Evolutionary conservation across 176 grass and related monocot genomes (phyloP), one percentile per base, ranked within the genome.

Genomic region (Musa schizocarpa): DNA sequence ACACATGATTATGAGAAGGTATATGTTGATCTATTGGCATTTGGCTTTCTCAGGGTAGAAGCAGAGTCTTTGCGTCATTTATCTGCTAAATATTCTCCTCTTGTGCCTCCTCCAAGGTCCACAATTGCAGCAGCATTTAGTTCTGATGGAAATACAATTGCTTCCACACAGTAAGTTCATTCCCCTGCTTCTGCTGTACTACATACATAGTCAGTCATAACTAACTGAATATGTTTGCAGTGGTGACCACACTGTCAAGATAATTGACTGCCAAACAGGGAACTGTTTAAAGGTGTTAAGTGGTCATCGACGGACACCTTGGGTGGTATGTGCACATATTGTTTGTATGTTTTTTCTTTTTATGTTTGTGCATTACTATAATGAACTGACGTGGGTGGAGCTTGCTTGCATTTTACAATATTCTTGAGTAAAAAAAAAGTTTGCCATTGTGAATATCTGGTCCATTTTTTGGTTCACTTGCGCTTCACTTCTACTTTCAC

Each of bases 51-150:
- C 88, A 99, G 95, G 95, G 88, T 84, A 74, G 95, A 99, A 84
- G 86, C 91, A 82, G 83, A 99, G 72, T 94, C 95, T 51, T 74
- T 99, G 76, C 84, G 82, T 73, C 70, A 79, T 59, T 84, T 92
- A 76, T 89, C 85, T 23, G 91, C 91, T 34, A 93, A 92, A 57
- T 99, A 99, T 80, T 99, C 91, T 65, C 86, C 91, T 74, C 91
- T 99, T 84, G 73, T 82, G 66, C 95, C 95, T 53, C 86, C 95
- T 69, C 95, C 95, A 63, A 89, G 95, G 84, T 99, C 91, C 74
- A 99, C 95, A 62, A 99, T 99, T 80, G 95, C 95, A 81, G 95
- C 95, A 82, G 95, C 95, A 74, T 99, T 94, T 83, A 99, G 95
- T 80, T 86, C 95, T 2, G 90, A 99, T 82, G 95, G 95, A 50